Percentiles rank a stretch among this genome's conserved stretches.
Conservation (phyloP, 768 basidiomycete genomes). For the Gymnopilus junonius region DNA sequence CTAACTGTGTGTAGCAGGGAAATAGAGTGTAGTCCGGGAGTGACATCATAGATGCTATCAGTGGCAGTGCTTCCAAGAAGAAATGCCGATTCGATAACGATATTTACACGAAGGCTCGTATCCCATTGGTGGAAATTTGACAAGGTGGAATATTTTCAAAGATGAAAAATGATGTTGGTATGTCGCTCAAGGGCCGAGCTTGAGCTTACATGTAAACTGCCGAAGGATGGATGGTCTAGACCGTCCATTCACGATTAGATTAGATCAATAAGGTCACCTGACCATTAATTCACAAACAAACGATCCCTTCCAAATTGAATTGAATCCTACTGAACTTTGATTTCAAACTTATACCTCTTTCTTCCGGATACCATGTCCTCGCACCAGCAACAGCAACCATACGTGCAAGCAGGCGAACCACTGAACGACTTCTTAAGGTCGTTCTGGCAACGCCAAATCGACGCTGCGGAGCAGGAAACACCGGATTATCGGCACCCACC, state of each 20-base stretch:
- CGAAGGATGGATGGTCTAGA: neutral
- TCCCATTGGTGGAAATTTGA: no score
- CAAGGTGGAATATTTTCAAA: no score
- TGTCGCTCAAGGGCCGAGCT: no score
- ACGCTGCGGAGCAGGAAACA: constrained; percentile 84
- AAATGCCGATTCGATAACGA: no score
- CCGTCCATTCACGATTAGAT: neutral
- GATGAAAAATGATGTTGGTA: no score
- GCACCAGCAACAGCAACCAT: constrained; percentile 50
- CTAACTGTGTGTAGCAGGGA: no score
- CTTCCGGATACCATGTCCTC: constrained; percentile 28
- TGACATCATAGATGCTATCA: neutral
- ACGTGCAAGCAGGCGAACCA: constrained; percentile 84
- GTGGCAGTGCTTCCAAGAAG: neutral
- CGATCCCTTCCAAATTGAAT: neutral
- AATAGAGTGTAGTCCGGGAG: neutral
- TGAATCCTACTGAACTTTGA: neutral
- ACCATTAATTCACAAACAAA: neutral
- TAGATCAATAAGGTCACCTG: neutral
- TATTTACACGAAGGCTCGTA: no score
- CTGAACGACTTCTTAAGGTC: constrained; percentile 82
- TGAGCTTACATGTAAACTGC: no score
- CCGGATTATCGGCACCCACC: constrained; percentile 89
- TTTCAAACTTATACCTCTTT: neutral
- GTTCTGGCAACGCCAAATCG: constrained; percentile 92